These are phyloP conservation scores for Sporothrix globosa DNA, from an alignment of 2,329 filamentous ascomycete genomes.

Conservation along the genomic window DNA sequence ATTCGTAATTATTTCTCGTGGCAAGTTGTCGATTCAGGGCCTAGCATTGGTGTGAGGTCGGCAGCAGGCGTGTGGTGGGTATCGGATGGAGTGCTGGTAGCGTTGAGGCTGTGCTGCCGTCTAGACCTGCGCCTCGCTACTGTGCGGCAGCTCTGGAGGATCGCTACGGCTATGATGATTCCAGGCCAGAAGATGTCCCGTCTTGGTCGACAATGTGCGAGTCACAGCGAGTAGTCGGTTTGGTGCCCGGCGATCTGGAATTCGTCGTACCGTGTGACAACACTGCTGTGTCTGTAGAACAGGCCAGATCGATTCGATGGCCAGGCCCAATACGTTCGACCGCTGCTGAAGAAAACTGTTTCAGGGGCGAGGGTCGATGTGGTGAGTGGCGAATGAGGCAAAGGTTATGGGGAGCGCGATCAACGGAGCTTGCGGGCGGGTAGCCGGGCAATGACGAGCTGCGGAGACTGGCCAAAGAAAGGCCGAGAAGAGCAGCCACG, in stretches of 20 bases:
- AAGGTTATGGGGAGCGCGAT: background rate
- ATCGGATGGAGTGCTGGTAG: constrained; percentile 28
- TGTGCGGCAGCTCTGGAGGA: background rate
- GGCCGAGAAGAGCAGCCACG: background rate
- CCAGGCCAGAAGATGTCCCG: background rate
- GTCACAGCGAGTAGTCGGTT: background rate
- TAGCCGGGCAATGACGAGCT: background rate
- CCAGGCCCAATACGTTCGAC: too few species aligned
- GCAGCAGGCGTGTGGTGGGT: constrained; percentile 17
- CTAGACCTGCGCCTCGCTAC: constrained; percentile 28
- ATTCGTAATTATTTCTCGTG: constrained; percentile 21
- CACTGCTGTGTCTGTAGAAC: background rate
- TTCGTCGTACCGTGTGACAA: background rate
- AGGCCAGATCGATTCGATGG: background rate
- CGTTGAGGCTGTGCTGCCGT: constrained; percentile 37
- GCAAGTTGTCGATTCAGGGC: constrained; percentile 8
- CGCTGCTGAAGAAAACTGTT: background rate
- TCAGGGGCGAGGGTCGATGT: constrained; percentile 14
- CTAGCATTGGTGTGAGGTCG: constrained; percentile 12
- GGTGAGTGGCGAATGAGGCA: constrained; percentile 17
- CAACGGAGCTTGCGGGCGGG: constrained; percentile 18
- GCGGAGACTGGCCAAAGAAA: background rate
- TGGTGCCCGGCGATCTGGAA: constrained; percentile 20
- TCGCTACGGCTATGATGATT: background rate
- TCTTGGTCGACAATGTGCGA: background rate